Base-by-base conservation (phyloP, 1,139 yeast genomes). In the Hyphopichia burtonii region DNA sequence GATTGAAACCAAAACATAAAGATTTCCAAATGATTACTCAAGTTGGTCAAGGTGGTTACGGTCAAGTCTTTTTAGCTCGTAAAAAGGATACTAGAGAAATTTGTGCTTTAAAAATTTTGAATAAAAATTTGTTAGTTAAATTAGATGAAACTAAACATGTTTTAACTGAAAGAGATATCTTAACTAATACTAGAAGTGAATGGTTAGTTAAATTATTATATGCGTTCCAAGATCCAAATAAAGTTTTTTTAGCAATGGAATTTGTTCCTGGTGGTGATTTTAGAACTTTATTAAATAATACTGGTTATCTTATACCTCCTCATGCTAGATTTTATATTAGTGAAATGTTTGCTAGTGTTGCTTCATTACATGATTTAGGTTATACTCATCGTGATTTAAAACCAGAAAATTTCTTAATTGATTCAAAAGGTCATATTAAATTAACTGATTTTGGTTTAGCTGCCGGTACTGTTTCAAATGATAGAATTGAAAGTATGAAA, bases 11-110 rank as follows among this genome's bases (percentile, higher is more conserved):
- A 37, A 88, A 86, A 61, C 93, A 90, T 60, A 91, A 90, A 54
- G 99, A 94, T 63, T 94, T 94, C 61, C 94, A 90, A 61, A 88
- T 91, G 74, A 83, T 94, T 48, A 93, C 99, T 3, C 99, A 94
- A 68, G 97, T 94, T 30, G 99, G 99, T 20, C 99, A 94, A 71
- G 99, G 99, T 58, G 99, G 99, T 3, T 94, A 94, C 59, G 99
- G 99, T 19, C 96, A 90, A 67, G 99, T 94, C 15, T 94, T 88
- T 56, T 71, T 94, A 51, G 98, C 99, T 1, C 80, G 93, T 52
- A 94, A 94, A 71, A 84, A 84, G 53, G 99, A 94, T 58, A 90
- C 98, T 4, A 82, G 86, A 52, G 99, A 94, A 65, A 86, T 94
- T 38, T 93, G 97, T 66, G 99, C 99, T 1, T 75, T 94, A 55